These are phyloP conservation scores for Rhizopogon salebrosus DNA, from an alignment of 768 basidiomycete species.

Conservation along the genomic window DNA sequence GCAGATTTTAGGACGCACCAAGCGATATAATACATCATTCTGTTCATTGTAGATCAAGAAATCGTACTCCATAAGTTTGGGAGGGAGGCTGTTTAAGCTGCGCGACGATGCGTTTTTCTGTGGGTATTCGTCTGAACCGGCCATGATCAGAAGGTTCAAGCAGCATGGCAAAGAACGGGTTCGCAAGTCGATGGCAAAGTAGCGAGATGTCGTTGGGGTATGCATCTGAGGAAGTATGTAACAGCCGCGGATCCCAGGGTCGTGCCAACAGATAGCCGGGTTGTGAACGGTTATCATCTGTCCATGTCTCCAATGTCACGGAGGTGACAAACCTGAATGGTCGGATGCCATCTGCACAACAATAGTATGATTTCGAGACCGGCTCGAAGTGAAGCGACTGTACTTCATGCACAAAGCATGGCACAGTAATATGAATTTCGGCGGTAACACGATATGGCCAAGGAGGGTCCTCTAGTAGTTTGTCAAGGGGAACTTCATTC, in stretches of 20 bases:
- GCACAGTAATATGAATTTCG: background rate
- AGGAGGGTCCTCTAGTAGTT: background rate
- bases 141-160: background rate
- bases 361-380: background rate
- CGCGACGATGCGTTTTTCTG: background rate
- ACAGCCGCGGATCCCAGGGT: background rate
- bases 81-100: background rate
- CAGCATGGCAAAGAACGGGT: background rate
- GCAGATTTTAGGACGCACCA: background rate
- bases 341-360: background rate
- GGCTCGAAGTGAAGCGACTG: background rate
- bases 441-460: background rate
- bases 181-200: background rate
- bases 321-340: background rate
- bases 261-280: background rate
- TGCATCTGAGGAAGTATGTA: background rate
- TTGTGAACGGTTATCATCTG: background rate
- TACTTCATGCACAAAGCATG: slow-evolving; percentile 1
- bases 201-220: background rate
- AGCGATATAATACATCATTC: background rate
- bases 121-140: background rate
- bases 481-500: background rate
- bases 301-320: background rate
- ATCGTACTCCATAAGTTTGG: background rate
- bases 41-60: background rate